These are phyloP conservation scores for Diplodia scrobiculata DNA, from an alignment of 2,329 filamentous ascomycete species.

Conservation along the genomic window DNA sequence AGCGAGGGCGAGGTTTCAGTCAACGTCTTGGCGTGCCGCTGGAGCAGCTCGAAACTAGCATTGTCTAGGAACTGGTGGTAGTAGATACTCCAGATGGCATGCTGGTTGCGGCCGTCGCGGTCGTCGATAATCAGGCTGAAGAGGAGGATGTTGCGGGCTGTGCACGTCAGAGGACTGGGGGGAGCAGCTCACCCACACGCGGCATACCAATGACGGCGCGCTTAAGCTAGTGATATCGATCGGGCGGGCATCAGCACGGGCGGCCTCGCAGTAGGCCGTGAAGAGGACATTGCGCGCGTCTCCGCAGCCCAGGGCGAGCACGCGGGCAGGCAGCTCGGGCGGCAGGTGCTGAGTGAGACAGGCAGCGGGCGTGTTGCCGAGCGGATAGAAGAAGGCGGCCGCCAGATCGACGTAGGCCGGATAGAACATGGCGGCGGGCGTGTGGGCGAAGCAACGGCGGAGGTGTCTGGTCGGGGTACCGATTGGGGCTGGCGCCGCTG, in stretches of 20 bases:
- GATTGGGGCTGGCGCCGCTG: neutral
- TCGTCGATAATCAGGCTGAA: constrained; percentile 56
- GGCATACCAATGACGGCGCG: constrained; percentile 53
- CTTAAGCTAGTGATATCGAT: constrained; percentile 61
- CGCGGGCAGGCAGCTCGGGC: constrained; percentile 52
- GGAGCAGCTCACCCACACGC: neutral
- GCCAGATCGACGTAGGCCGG: constrained; percentile 11
- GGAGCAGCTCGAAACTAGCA: constrained; percentile 44
- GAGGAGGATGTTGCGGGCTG: constrained; percentile 60
- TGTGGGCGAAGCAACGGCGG: constrained; percentile 1
- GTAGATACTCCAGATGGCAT: constrained; percentile 57
- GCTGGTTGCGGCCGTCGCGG: constrained; percentile 27
- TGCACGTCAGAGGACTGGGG: constrained; percentile 1
- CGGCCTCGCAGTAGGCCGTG: constrained; percentile 40
- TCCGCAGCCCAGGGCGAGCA: constrained; percentile 59
- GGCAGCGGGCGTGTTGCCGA: constrained; percentile 56
- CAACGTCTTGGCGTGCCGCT: constrained; percentile 52
- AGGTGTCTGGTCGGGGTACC: neutral
- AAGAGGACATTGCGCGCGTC: constrained; percentile 62
- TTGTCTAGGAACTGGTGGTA: constrained; percentile 56
- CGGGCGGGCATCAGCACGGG: neutral
- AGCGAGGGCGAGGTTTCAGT: constrained; percentile 44
- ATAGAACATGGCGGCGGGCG: neutral
- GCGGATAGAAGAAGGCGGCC: constrained; percentile 42
- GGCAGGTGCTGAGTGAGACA: constrained; percentile 54